Conservation (phyloP, 1,139 yeast genomes). For the Saccharomyces hybrid region DNA sequence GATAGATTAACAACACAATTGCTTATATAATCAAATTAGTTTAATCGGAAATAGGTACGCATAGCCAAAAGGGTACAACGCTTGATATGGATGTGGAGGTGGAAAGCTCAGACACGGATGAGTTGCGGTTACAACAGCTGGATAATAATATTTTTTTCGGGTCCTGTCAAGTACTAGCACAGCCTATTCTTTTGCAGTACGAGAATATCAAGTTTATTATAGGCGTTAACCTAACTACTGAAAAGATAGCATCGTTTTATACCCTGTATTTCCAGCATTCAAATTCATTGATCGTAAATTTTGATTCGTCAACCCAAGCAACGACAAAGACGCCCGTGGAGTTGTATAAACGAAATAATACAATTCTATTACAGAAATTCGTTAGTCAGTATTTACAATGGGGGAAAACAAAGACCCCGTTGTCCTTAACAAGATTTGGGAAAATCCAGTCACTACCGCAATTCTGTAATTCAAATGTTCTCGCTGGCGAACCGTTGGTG, state of each 20-base stretch:
- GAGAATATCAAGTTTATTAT: conserved; percentile 24
- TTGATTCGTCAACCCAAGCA: conserved; percentile 12
- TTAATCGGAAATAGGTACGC: background rate
- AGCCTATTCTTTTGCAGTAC: conserved; percentile 23
- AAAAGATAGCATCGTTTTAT: conserved; percentile 15
- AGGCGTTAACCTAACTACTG: conserved; percentile 19
- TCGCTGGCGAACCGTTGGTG: conserved; percentile 10
- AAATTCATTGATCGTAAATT: conserved; percentile 23
- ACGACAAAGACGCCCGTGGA: background rate
- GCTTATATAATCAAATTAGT: background rate
- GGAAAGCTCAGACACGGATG: background rate
- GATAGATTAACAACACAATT: background rate
- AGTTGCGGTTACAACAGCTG: conserved; percentile 24
- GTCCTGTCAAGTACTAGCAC: conserved; percentile 32
- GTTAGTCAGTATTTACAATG: background rate
- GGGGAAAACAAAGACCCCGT: background rate
- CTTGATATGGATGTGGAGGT: background rate
- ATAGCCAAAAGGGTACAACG: background rate
- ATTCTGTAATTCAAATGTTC: conserved; percentile 16
- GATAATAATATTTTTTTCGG: conserved; percentile 33
- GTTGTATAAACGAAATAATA: conserved; percentile 12
- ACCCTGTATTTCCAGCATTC: conserved; percentile 7
- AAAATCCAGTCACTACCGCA: background rate
- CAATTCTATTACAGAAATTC: conserved; percentile 8
- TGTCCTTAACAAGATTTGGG: background rate